Evolutionary conservation across 352 stramenopile genomes (phyloP).

Genomic region (Phytophthora sojae): DNA sequence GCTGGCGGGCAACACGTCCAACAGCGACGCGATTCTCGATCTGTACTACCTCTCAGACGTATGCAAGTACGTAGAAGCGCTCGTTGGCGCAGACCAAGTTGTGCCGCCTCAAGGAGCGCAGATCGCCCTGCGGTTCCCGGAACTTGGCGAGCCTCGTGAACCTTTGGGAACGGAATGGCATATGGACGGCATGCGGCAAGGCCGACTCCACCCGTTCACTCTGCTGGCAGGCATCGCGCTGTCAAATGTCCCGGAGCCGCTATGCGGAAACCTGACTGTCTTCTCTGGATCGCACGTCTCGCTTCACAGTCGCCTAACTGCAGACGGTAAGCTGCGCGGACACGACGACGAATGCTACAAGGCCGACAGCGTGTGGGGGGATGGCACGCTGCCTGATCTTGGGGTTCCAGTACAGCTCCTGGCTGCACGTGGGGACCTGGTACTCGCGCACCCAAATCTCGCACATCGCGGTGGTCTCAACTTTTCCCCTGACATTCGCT

Average conservation of each 20-base stretch:
- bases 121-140: slow-evolving; percentile 78
- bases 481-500: slow-evolving; percentile 83
- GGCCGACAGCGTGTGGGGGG: slow-evolving; percentile 78
- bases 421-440: slow-evolving; percentile 63
- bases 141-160: slow-evolving; percentile 68
- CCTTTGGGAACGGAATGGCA: slow-evolving; percentile 81
- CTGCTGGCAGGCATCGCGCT: slow-evolving; percentile 72
- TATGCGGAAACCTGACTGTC: slow-evolving; percentile 77
- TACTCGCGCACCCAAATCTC: slow-evolving; percentile 78
- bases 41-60: slow-evolving; percentile 66
- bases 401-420: slow-evolving; percentile 69
- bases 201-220: slow-evolving; percentile 73
- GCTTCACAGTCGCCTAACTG: slow-evolving; percentile 59
- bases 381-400: slow-evolving; percentile 74
- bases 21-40: slow-evolving; percentile 65
- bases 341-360: slow-evolving; percentile 68
- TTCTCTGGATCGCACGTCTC: slow-evolving; percentile 70
- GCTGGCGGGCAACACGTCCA: slow-evolving; percentile 74
- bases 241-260: slow-evolving; percentile 68
- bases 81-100: slow-evolving; percentile 59
- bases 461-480: slow-evolving; percentile 82
- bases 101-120: slow-evolving; percentile 63
- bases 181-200: slow-evolving; percentile 84
- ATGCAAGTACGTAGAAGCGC: slow-evolving; percentile 63
- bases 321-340: slow-evolving; percentile 61